Evolutionary conservation across 129 eudicot species (phyloP).

Genomic region (Ambrosia artemisiifolia): DNA sequence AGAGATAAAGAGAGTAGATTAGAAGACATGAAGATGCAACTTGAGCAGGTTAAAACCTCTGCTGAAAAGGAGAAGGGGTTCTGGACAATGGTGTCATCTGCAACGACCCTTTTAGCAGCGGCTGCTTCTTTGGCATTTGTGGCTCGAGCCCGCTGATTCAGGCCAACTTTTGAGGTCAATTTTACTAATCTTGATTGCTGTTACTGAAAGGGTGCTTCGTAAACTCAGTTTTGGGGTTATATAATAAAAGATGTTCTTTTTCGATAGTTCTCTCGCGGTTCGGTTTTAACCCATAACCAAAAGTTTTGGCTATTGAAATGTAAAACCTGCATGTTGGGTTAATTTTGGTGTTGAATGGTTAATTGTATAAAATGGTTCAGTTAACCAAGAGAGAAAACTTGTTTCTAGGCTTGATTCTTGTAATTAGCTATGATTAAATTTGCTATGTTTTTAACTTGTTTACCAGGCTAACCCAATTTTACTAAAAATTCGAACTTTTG

Average conservation of each 20-base stretch:
- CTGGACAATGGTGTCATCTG: constrained; percentile 79
- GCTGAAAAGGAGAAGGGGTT: constrained; percentile 63
- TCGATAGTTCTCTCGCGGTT: too few species aligned
- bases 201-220: not conserved
- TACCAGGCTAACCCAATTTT: too few species aligned
- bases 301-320: too few species aligned
- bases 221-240: not conserved
- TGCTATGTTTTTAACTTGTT: too few species aligned
- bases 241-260: constrained; percentile 1
- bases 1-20: constrained; percentile 39
- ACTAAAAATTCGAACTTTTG: too few species aligned
- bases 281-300: too few species aligned
- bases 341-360: too few species aligned
- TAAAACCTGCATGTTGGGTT: too few species aligned
- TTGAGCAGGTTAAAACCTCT: constrained; percentile 44
- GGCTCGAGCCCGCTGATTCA: constrained; percentile 27
- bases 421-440: too few species aligned
- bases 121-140: constrained; percentile 60
- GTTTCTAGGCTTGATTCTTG: too few species aligned
- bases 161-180: not conserved
- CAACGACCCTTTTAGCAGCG: constrained; percentile 67
- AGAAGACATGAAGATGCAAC: constrained; percentile 53
- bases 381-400: too few species aligned
- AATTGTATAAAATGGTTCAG: too few species aligned
- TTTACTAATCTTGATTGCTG: not conserved